Evolutionary conservation across 371 early-diverging fungal species (phyloP).

Genomic region (Mortierella sp.): DNA sequence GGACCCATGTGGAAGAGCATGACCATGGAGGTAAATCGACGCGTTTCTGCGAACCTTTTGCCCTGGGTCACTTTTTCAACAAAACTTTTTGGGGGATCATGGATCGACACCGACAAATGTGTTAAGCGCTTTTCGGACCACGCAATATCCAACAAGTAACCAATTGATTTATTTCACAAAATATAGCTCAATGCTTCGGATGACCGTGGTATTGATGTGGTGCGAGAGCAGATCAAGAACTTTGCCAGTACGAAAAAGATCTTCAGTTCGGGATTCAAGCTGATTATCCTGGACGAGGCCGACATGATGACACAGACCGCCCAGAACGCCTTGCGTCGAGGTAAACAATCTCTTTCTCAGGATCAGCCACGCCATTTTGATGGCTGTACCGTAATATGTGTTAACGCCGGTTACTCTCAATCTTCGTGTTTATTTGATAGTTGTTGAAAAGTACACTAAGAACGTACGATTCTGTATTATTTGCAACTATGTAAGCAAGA

Average conservation of each 20-base stretch:
- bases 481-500: slow-evolving; percentile 98
- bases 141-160: not conserved
- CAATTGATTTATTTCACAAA: not conserved
- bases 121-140: not conserved
- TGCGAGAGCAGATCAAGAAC: slow-evolving; percentile 97
- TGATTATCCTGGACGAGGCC: slow-evolving; percentile 99
- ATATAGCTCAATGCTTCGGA: slow-evolving; percentile 98
- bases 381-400: too few species aligned
- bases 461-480: slow-evolving; percentile 99
- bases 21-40: slow-evolving; percentile 83
- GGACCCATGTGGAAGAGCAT: slow-evolving; percentile 84
- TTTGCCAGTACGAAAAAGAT: slow-evolving; percentile 96
- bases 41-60: too few species aligned
- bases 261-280: slow-evolving; percentile 89
- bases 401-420: not conserved
- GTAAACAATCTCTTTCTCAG: slow-evolving; percentile 52
- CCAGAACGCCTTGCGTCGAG: slow-evolving; percentile 96
- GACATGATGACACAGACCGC: slow-evolving; percentile 98
- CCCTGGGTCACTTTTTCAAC: not conserved
- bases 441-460: slow-evolving; percentile 98
- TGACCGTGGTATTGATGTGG: slow-evolving; percentile 99
- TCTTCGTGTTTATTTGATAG: slow-evolving; percentile 50
- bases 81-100: too few species aligned
- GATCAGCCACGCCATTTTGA: too few species aligned
- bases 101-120: not conserved